A percentile compares a stretch with the other conserved stretches of the same genome.
These are phyloP conservation scores for Immersiporthe knoxdaviesiana DNA, from an alignment of 2,329 filamentous ascomycete species.

Conservation along the genomic window DNA sequence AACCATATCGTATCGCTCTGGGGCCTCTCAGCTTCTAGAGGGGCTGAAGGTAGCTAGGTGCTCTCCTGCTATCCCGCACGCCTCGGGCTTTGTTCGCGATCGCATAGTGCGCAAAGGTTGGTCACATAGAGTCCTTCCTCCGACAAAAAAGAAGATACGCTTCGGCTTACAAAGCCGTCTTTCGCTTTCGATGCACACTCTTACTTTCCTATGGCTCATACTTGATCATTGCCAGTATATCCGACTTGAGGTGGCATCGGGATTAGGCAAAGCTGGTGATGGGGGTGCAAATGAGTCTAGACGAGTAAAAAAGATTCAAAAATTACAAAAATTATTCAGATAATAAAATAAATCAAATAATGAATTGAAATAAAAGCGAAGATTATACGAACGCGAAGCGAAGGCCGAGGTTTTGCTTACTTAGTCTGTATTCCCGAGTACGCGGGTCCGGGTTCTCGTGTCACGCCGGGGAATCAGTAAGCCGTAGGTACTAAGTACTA, in stretches of 20 bases:
- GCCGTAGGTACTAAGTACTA: too few species aligned
- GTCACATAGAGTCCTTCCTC: not conserved
- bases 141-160: not conserved
- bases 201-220: not conserved
- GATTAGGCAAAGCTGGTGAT: not conserved
- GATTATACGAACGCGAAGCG: not conserved
- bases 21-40: not conserved
- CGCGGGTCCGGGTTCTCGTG: not conserved
- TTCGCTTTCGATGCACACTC: not conserved
- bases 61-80: not conserved
- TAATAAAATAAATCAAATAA: not conserved
- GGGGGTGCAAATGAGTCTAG: not conserved
- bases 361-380: too few species aligned
- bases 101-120: not conserved
- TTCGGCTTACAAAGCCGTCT: not conserved
- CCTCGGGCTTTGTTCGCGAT: not conserved
- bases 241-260: not conserved
- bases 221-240: not conserved
- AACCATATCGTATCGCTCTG: not conserved
- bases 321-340: not conserved
- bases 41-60: not conserved
- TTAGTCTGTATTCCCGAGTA: not conserved
- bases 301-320: not conserved
- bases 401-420: not conserved
- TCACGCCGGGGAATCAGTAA: conserved; percentile 17